These are phyloP conservation scores for Ochetophila trinervis DNA, from an alignment of 306 rosid species.

Conservation along the genomic window DNA sequence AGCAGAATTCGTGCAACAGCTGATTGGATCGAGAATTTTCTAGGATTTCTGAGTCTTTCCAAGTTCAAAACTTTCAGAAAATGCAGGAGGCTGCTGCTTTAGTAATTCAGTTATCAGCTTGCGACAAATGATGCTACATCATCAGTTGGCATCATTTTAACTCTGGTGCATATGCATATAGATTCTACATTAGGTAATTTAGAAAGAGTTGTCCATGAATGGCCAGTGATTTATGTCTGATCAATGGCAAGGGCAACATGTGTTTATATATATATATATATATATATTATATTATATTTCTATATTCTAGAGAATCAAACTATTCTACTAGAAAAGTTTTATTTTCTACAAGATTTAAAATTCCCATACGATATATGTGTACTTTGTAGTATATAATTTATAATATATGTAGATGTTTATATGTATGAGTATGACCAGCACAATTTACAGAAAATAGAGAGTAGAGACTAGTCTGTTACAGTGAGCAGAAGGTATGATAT, in stretches of 20 bases:
- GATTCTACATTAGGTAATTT: slow-evolving; percentile 22
- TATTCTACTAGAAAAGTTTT: not conserved
- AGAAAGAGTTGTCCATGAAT: slow-evolving; percentile 22
- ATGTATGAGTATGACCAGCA: too few relatives aligned
- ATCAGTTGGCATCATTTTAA: slow-evolving; percentile 26
- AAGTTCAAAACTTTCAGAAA: slow-evolving; percentile 14
- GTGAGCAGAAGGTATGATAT: too few relatives aligned
- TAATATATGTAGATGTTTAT: too few relatives aligned
- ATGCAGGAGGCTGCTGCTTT: slow-evolving; percentile 20
- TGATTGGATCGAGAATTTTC: slow-evolving; percentile 66
- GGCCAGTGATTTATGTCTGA: not conserved
- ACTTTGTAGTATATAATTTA: too few relatives aligned
- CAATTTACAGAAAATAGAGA: too few relatives aligned
- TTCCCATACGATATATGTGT: not conserved
- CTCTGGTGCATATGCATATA: slow-evolving; percentile 33
- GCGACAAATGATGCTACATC: slow-evolving; percentile 22
- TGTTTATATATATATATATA: slow-evolving; percentile 9
- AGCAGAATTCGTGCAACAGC: slow-evolving; percentile 62
- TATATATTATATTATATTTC: slow-evolving; percentile 9
- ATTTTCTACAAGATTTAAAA: not conserved
- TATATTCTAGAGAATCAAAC: slow-evolving; percentile 1
- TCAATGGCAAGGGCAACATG: slow-evolving; percentile 14
- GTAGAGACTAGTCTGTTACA: too few relatives aligned
- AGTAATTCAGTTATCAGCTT: slow-evolving; percentile 14
- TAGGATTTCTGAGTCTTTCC: slow-evolving; percentile 18